These are phyloP conservation scores for Saccharomyces uvarum DNA, from an alignment of 1,139 yeast species.

Conservation along the genomic window DNA sequence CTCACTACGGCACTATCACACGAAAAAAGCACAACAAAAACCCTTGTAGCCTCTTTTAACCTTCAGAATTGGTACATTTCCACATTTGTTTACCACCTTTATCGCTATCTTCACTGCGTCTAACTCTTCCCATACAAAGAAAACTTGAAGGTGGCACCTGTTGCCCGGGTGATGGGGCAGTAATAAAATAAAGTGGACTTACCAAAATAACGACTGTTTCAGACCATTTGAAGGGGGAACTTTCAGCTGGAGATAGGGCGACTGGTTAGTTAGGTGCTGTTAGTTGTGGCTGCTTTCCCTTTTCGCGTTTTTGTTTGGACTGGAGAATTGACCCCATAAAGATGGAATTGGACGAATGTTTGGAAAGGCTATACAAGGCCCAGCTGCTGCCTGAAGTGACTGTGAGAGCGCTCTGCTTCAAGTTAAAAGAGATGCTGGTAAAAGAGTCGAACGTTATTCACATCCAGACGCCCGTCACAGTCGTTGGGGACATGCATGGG, in stretches of 20 bases:
- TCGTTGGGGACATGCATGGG: conserved; percentile 98
- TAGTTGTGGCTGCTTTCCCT: background rate
- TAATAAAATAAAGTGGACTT: background rate
- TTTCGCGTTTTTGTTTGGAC: background rate
- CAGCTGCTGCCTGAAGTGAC: conserved; percentile 64
- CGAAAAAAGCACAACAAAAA: background rate
- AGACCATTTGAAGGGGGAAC: background rate
- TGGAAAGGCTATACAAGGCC: conserved; percentile 54
- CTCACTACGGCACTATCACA: background rate
- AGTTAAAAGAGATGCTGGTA: conserved; percentile 65
- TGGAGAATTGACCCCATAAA: background rate
- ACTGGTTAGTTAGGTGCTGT: background rate
- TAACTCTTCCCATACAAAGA: background rate
- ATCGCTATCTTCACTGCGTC: background rate
- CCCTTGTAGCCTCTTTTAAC: background rate
- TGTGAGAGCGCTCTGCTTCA: conserved; percentile 56
- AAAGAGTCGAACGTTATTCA: conserved; percentile 82
- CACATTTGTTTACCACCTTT: background rate
- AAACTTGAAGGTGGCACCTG: background rate
- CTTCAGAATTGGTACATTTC: background rate
- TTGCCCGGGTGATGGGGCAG: conserved; percentile 1
- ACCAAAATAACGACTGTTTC: background rate
- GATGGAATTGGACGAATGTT: conserved; percentile 55
- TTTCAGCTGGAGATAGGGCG: background rate
- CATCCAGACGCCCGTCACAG: conserved; percentile 78